phyloP scores from a whole-genome alignment of 129 eudicot genomes.

The Flaveria brownii region DNA sequence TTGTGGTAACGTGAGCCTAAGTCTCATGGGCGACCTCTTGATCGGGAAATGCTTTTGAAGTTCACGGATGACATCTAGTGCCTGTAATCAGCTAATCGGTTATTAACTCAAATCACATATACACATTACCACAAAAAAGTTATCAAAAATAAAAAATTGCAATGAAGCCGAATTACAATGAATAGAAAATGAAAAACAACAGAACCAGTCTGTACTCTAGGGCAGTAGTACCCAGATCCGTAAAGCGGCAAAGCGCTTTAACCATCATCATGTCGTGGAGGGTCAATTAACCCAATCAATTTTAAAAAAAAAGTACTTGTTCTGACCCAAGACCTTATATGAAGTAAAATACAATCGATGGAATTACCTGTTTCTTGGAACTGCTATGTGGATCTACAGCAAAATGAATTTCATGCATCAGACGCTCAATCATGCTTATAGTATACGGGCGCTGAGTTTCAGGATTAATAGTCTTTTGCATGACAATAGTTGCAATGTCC shows the following conservation, averaged over 20 bases:
- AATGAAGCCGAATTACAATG: not conserved
- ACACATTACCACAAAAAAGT: not conserved
- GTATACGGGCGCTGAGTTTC: conserved; percentile 94
- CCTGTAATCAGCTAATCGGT: conserved; percentile 48
- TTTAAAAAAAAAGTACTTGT: not conserved
- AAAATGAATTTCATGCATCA: conserved; percentile 97
- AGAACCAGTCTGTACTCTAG: too few species aligned
- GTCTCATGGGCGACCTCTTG: conserved; percentile 88
- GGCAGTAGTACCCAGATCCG: too few species aligned
- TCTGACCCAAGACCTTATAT: not conserved
- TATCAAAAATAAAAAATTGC: conserved; percentile 3
- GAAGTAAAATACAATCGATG: conserved; percentile 11
- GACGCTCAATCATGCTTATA: conserved; percentile 96
- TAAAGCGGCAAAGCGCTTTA: not conserved
- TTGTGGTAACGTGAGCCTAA: conserved; percentile 55
- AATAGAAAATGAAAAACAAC: not conserved
- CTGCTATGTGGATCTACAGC: conserved; percentile 91
- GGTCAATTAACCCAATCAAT: not conserved
- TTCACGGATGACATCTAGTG: conserved; percentile 92
- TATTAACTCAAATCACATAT: not conserved
- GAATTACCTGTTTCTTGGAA: conserved; percentile 90
- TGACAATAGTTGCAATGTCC: conserved; percentile 93
- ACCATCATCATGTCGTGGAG: not conserved
- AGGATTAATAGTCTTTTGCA: conserved; percentile 93
- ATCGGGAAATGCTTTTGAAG: conserved; percentile 88